Evolutionary conservation across 805 yeast species (phyloP).

Genomic region (Nakazawaea ishiwadae): DNA sequence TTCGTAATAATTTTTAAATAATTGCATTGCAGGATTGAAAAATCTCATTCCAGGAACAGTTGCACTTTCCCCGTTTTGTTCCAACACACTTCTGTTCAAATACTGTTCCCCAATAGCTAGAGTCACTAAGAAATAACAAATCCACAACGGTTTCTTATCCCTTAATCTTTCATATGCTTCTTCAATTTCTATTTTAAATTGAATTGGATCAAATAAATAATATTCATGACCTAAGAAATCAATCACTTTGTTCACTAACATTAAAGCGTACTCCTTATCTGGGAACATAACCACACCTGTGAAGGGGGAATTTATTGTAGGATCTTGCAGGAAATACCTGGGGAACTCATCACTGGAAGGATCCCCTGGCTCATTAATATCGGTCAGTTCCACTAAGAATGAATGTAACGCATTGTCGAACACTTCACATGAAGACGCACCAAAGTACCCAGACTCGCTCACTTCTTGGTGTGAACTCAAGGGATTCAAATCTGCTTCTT

Average conservation of each 20-base stretch:
- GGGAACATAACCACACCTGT: not conserved
- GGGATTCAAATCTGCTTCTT: not conserved
- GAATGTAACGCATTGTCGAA: not conserved
- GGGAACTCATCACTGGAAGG: too few species aligned
- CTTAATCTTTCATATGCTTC: not conserved
- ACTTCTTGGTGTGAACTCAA: not conserved
- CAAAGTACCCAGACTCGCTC: not conserved
- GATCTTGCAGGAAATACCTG: not conserved
- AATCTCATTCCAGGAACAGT: conserved; percentile 20
- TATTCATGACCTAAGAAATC: conserved; percentile 1
- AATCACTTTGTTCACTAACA: not conserved
- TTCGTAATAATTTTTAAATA: conserved; percentile 19
- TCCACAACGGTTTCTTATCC: conserved; percentile 11
- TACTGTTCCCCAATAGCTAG: conserved; percentile 25
- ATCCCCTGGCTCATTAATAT: too few species aligned
- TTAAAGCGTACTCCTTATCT: not conserved
- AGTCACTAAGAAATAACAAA: conserved; percentile 19
- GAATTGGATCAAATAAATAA: not conserved
- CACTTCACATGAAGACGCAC: not conserved
- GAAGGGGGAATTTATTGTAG: not conserved
- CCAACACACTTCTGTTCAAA: conserved; percentile 13
- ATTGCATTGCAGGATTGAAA: conserved; percentile 17
- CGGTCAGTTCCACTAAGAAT: not conserved
- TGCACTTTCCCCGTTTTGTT: not conserved
- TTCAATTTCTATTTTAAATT: not conserved